Percentiles rank a stretch among this genome's conserved stretches.
These are phyloP conservation scores for Aphanocladium album DNA, from an alignment of 2,329 filamentous ascomycete genomes.

Conservation along the genomic window DNA sequence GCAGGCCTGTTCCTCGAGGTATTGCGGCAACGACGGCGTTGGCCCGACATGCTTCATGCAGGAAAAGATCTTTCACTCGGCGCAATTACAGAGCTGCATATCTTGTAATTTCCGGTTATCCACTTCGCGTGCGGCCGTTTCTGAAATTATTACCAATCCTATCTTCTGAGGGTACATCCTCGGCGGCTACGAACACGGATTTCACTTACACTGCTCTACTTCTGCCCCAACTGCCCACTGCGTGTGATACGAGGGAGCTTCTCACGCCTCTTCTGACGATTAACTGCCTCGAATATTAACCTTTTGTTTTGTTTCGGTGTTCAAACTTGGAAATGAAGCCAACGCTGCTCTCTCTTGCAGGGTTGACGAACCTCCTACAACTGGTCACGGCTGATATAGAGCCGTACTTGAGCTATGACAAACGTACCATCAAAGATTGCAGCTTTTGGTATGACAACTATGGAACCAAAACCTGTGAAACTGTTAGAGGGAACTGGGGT, in stretches of 20 bases:
- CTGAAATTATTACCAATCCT: not conserved
- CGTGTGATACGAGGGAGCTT: not conserved
- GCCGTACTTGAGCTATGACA: not conserved
- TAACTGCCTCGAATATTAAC: not conserved
- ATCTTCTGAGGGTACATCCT: not conserved
- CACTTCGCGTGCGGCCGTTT: not conserved
- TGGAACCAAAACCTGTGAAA: not conserved
- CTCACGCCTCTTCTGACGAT: not conserved
- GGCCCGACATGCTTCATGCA: not conserved
- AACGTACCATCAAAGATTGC: not conserved
- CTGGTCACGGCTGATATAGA: not conserved
- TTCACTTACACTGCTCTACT: not conserved
- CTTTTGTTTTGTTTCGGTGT: not conserved
- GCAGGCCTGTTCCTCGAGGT: not conserved
- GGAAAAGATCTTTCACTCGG: not conserved
- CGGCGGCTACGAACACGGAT: not conserved
- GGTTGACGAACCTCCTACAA: not conserved
- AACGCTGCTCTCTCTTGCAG: not conserved
- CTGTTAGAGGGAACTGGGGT: not conserved
- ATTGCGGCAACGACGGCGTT: not conserved
- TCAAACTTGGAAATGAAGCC: not conserved
- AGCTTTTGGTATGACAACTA: conserved; percentile 6
- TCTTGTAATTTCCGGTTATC: not conserved
- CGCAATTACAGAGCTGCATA: not conserved
- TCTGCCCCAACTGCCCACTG: not conserved